Evolutionary conservation across 202 grass and related monocot genomes (phyloP), one percentile per base, ranked within the genome.

Genomic region (Dendrocalamus latiflorus): DNA sequence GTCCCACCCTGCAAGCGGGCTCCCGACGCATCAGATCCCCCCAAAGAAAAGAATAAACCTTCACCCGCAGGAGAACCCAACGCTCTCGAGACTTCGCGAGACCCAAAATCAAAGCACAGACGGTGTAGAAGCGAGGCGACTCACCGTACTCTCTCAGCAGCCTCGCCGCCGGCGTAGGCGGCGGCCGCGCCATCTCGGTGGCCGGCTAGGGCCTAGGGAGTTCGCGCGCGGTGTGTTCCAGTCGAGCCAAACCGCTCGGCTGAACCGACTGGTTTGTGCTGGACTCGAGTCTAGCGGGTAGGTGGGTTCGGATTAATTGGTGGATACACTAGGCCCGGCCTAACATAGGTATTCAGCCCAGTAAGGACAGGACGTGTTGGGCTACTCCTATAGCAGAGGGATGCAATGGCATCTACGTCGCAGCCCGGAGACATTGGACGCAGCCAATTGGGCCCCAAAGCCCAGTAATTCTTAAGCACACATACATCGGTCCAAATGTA

Each of bases 1-100:
- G 89, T 99, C 96, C 93, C 91, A 99, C 17, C 91, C 93, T 86
- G 82, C 80, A 51, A 85, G 41, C 50, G 81, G 86, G 85, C 51
- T 68, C 58, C 68, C 30, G 43, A 18, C 58, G 68, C 59, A 3
- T 80, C 37, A 73, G 70, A 72, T 28, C 39, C 61, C 66, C 30
- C 44, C 43, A 4, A 45, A 14, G 43, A 54, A 9, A 8, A 8
- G 48, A 22, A 63, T 85, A 39, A 75, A 48, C n/a, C 47, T 36
- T 65, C 42, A 11, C 24, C 24, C 13, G 24, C 61, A 47, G 8
- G 22, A 76, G 36, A 68, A 24, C 38, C 7, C 24, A 4, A 6
- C 24, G 22, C 18, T 68, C 22, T 2, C 55, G 38, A 68, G 66
- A 39, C 24, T 59, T 45, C 63, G 18, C 49, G 63, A 60, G 1